These are phyloP conservation scores for Yamadazyma spencermartinsiae DNA, from an alignment of 1,139 yeast species.

Conservation along the genomic window DNA sequence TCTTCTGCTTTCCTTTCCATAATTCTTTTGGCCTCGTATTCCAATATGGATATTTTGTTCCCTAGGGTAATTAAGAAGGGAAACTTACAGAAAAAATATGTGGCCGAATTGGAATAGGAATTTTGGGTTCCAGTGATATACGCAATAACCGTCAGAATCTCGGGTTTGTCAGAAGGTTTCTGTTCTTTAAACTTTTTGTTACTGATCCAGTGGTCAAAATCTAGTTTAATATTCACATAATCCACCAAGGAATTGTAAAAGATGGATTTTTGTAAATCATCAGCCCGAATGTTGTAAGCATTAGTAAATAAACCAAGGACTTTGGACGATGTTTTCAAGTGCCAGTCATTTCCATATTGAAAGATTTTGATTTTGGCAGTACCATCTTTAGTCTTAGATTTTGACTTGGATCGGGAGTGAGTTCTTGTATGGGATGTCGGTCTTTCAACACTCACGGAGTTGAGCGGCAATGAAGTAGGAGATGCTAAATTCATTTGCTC, in stretches of 20 bases:
- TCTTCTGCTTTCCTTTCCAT: conserved; percentile 91
- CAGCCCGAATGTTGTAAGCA: conserved; percentile 47
- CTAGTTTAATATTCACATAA: conserved; percentile 70
- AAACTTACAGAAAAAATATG: conserved; percentile 70
- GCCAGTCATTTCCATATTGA: conserved; percentile 83
- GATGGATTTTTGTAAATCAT: conserved; percentile 45
- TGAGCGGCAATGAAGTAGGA: conserved; percentile 14
- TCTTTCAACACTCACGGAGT: conserved; percentile 3
- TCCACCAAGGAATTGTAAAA: conserved; percentile 87
- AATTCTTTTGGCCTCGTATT: conserved; percentile 76
- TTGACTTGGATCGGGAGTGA: conserved; percentile 10
- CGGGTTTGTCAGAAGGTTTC: conserved; percentile 22
- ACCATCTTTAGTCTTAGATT: conserved; percentile 18
- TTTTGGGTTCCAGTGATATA: conserved; percentile 45
- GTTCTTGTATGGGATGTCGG: neutral
- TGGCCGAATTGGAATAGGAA: conserved; percentile 24
- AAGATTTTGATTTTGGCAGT: conserved; percentile 51
- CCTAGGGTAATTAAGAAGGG: conserved; percentile 85
- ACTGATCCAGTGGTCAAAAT: conserved; percentile 82
- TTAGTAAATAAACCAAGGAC: conserved; percentile 55
- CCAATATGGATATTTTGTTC: conserved; percentile 75
- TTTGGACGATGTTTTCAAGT: conserved; percentile 63
- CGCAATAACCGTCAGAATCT: conserved; percentile 42
- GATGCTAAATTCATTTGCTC: conserved; percentile 15
- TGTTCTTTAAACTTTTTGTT: conserved; percentile 13